Evolutionary conservation across 371 early-diverging fungal species (phyloP).

Genomic region (Mortierella sp.): DNA sequence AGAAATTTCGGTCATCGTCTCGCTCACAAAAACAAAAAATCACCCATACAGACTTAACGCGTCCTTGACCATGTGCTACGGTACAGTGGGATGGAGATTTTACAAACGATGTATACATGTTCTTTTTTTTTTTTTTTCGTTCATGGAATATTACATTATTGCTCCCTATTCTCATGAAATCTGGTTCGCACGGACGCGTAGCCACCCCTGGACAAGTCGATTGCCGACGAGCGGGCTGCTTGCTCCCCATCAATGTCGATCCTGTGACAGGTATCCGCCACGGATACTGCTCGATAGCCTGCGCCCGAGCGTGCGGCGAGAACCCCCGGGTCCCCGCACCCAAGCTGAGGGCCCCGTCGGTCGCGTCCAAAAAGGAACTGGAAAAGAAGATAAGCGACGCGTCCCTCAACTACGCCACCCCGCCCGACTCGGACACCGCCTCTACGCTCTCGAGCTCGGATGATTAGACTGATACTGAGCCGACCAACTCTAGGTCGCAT

Average conservation of each 20-base stretch:
- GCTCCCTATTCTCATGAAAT: too few relatives aligned
- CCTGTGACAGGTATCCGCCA: conserved; percentile 12
- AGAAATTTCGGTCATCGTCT: too few relatives aligned
- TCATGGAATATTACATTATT: too few relatives aligned
- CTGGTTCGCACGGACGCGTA: neutral
- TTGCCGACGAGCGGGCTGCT: conserved; percentile 26
- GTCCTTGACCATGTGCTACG: neutral
- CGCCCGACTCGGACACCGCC: neutral
- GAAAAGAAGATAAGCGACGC: neutral
- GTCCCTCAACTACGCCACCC: neutral
- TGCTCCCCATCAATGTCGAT: conserved; percentile 35
- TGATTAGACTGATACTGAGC: neutral
- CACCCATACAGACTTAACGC: neutral
- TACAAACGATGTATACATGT: too few relatives aligned
- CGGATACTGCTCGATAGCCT: conserved; percentile 21
- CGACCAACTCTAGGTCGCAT: too few relatives aligned
- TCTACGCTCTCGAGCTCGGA: neutral
- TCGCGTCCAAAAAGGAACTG: too few relatives aligned
- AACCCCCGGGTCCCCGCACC: conserved; percentile 10
- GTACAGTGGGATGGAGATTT: neutral
- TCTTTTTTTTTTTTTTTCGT: too few relatives aligned
- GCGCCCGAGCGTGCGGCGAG: conserved; percentile 39
- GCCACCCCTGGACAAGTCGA: conserved; percentile 20
- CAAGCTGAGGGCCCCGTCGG: too few relatives aligned
- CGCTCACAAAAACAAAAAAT: neutral